Evolutionary conservation across 192 early-diverging fungal species (phyloP).

Genomic region (Coemansia sp.): DNA sequence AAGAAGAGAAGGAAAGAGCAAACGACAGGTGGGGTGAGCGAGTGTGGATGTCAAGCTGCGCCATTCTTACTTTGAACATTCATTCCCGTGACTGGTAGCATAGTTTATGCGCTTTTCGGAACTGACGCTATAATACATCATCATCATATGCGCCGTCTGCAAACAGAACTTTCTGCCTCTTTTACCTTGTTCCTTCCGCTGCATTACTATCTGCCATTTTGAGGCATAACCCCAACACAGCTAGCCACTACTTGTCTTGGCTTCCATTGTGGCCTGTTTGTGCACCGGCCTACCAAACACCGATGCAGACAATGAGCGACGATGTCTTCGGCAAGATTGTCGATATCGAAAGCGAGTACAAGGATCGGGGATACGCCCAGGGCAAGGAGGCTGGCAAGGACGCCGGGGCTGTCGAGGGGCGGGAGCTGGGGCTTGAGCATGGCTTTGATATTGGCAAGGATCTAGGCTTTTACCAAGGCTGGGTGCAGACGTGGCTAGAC

Average conservation of each 20-base stretch:
- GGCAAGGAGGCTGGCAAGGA: slow-evolving; percentile 33
- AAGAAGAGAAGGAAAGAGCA: not conserved
- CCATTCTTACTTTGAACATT: not conserved
- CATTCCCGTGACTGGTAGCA: not conserved
- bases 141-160: too few species aligned
- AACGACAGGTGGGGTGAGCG: not conserved
- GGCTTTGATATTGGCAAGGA: slow-evolving; percentile 47
- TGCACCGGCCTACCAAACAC: not conserved
- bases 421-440: slow-evolving; percentile 47
- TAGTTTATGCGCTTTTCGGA: not conserved
- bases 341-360: slow-evolving; percentile 38
- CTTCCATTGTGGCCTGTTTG: too few species aligned
- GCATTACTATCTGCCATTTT: too few species aligned
- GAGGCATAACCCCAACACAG: too few species aligned
- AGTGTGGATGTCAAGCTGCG: not conserved
- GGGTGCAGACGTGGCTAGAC: slow-evolving; percentile 45
- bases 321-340: slow-evolving; percentile 18
- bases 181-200: too few species aligned
- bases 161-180: too few species aligned
- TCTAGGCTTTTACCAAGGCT: slow-evolving; percentile 51
- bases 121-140: too few species aligned
- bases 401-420: slow-evolving; percentile 35
- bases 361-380: slow-evolving; percentile 30
- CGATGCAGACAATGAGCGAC: not conserved
- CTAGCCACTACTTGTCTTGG: too few species aligned